Evolutionary conservation across 768 basidiomycete species (phyloP).

Genomic region (Russula dissimulans): DNA sequence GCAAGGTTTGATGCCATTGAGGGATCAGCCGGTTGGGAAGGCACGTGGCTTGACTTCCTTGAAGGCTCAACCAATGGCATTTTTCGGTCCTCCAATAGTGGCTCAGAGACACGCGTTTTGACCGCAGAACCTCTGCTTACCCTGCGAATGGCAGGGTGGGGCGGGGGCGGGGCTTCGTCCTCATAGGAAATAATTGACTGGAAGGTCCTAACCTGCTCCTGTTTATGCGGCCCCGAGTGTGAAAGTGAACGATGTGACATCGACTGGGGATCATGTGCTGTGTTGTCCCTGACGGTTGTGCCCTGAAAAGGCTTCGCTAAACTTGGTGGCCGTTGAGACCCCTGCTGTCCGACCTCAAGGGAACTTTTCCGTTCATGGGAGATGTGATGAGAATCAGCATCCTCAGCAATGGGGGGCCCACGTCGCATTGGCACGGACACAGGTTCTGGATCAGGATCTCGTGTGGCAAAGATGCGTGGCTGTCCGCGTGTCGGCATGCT

Average conservation of each 20-base stretch:
- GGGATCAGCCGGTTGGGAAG: not conserved
- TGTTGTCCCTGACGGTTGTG: not conserved
- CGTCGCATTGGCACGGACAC: not conserved
- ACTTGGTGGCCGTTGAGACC: not conserved
- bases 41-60: not conserved
- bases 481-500: not conserved
- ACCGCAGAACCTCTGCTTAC: not conserved
- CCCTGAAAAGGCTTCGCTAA: not conserved
- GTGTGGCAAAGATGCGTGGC: not conserved
- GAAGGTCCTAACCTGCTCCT: not conserved
- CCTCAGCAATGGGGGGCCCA: not conserved
- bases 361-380: not conserved
- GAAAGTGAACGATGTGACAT: not conserved
- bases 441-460: not conserved
- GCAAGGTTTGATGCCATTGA: not conserved
- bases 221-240: not conserved
- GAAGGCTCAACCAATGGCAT: not conserved
- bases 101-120: not conserved
- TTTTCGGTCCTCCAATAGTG: not conserved
- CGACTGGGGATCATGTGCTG: not conserved
- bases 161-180: constrained; percentile 8
- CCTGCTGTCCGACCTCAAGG: not conserved
- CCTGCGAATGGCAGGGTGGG: constrained; percentile 9
- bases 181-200: not conserved
- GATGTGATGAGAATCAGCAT: not conserved